Evolutionary conservation across 2,329 filamentous ascomycete species (phyloP).

Genomic region (Penicillium thymicola): DNA sequence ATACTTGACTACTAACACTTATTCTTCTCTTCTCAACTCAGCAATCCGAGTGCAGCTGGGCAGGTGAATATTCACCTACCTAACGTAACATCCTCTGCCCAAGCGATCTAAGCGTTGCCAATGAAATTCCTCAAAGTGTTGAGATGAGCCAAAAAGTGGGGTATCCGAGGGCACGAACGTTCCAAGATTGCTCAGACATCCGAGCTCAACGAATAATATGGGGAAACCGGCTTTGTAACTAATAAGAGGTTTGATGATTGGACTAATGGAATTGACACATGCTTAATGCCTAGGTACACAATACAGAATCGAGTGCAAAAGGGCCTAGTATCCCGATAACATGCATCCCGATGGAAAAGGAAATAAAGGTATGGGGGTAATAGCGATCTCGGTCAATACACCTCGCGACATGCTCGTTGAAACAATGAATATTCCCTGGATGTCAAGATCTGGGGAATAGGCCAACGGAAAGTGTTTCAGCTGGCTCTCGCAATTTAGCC

Average conservation of each 20-base stretch:
- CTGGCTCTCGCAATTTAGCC: constrained; percentile 49
- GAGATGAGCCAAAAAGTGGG: constrained; percentile 17
- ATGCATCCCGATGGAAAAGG: not conserved
- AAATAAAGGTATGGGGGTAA: not conserved
- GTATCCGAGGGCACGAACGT: constrained; percentile 14
- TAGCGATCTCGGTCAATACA: not conserved
- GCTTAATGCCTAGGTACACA: constrained; percentile 21
- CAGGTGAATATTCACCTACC: not conserved
- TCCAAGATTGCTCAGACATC: too few relatives aligned
- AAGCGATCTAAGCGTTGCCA: constrained; percentile 9
- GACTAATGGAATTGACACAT: constrained; percentile 7
- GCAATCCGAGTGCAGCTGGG: constrained; percentile 7
- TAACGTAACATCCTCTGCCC: not conserved
- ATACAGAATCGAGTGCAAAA: constrained; percentile 15
- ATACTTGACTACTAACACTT: not conserved
- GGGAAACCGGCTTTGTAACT: not conserved
- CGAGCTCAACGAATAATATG: not conserved
- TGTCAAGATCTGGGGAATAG: not conserved
- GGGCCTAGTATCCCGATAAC: not conserved
- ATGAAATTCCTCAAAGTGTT: constrained; percentile 10
- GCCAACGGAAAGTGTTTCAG: not conserved
- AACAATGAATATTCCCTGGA: not conserved
- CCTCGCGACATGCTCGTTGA: not conserved
- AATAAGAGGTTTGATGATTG: not conserved
- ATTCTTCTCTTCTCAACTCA: not conserved